Base-by-base conservation (phyloP, 2,329 filamentous ascomycete species). In the Trichoderma hamatum region DNA sequence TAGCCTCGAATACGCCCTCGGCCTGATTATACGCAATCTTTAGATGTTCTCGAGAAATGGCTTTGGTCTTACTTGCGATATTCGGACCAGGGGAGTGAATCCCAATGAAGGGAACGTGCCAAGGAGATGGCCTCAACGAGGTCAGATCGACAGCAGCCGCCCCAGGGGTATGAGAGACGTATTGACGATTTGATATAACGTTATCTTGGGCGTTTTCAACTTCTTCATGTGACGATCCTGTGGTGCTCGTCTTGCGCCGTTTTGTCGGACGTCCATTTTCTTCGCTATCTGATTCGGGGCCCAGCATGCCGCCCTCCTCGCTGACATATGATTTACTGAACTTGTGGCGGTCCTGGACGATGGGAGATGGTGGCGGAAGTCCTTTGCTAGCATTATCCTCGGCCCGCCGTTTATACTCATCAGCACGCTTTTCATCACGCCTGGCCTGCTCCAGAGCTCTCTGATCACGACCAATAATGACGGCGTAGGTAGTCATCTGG, bases 401-500 rank as follows among this genome's bases (percentile, higher is more conserved):
- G 36, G 80, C 79, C 51, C 77, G 80, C 68, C 81, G 80, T 70
- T 79, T 78, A 71, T 84, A 82, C 63, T 82, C 80, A 49, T 84
- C 81, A 39, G 80, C 79, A 39, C 83, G 81, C 70, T 80, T 84
- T 75, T 86, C 83, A 69, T 88, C 83, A 67, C 81, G 81, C 55
- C 83, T 82, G 26, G 87, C 87, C 72, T 86, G 83, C 67, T 84
- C 80, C 72, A 88, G 79, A 11, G 88, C 88, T 64, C 83, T 80
- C 74, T 89, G 84, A 78, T 94, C 91, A 70, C 92, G 89, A 67
- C 91, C 91, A 32, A 94, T 87, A 68, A 92, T 86, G 73, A 94
- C 86, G 64, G 87, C 85, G 73, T 90, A 90, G 1, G 90, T 93
- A 63, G 89, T 92, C 88, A 94, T 91, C 79, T 92, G 91, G 77